Evolutionary conservation across 2,329 filamentous ascomycete genomes (phyloP).

Genomic region (Pseudogymnoascus verrucosus): DNA sequence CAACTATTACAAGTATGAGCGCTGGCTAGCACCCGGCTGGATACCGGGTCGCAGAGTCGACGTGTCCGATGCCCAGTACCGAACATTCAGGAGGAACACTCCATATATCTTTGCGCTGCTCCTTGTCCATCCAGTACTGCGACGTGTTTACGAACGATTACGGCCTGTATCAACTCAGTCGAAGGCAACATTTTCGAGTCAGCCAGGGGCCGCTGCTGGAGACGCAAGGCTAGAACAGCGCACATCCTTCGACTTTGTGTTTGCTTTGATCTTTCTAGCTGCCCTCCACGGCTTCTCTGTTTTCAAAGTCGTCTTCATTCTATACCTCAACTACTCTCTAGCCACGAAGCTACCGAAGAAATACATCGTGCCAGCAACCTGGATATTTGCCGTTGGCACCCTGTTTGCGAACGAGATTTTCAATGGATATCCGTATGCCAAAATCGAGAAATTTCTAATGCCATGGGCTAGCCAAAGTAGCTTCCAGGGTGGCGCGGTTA

Average conservation of each 20-base stretch:
- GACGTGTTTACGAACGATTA: slow-evolving; percentile 57
- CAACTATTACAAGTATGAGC: slow-evolving; percentile 66
- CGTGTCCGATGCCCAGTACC: slow-evolving; percentile 82
- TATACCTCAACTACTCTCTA: slow-evolving; percentile 75
- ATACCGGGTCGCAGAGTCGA: slow-evolving; percentile 89
- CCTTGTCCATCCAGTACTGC: slow-evolving; percentile 68
- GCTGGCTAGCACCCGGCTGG: slow-evolving; percentile 73
- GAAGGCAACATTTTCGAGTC: background rate
- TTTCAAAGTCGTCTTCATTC: slow-evolving; percentile 71
- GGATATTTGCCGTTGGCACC: slow-evolving; percentile 79
- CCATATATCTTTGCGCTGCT: slow-evolving; percentile 71
- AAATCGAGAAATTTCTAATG: slow-evolving; percentile 49
- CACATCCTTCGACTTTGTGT: slow-evolving; percentile 72
- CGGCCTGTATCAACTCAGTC: slow-evolving; percentile 17
- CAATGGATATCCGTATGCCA: slow-evolving; percentile 65
- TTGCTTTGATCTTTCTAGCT: slow-evolving; percentile 70
- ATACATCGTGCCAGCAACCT: slow-evolving; percentile 69
- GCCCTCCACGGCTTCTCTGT: slow-evolving; percentile 80
- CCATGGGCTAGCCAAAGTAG: slow-evolving; percentile 10
- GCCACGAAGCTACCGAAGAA: slow-evolving; percentile 62
- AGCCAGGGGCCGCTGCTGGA: slow-evolving; percentile 30
- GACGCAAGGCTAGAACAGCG: slow-evolving; percentile 59
- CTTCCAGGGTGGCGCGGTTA: slow-evolving; percentile 9
- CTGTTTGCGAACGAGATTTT: slow-evolving; percentile 86
- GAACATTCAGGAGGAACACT: slow-evolving; percentile 75